Base-by-base conservation (phyloP, 306 rosid species). In the Alnus glutinosa region DNA sequence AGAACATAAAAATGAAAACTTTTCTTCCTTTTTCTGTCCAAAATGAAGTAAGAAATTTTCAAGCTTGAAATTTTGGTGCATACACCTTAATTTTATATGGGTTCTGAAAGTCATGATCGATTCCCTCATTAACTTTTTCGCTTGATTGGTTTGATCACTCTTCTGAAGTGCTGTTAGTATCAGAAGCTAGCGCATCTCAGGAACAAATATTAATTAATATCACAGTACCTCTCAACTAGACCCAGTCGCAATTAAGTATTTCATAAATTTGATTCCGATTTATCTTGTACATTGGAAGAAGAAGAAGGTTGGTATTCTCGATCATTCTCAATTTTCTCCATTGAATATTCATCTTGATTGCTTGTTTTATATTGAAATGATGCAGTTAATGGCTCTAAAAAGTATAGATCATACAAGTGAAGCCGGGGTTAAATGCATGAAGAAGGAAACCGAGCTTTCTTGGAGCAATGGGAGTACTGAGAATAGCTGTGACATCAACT, bases 401-500 rank as follows among this genome's bases (percentile, higher is more conserved):
- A 47, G 84, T 55, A 86, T 83, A 55, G 93, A 80, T 23, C 28
- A 23, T 23, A 75, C 72, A 50, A 81, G 69, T 79, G 91, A 89
- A 75, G 81, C 77, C 1, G 79, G 83, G 67, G 71, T 74, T 74
- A 62, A 37, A 46, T 62, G 68, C 52, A 73, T 79, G 4, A 89
- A 92, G 85, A 92, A 92, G 78, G 94, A 90, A 83, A 75, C 58
- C 16, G 97, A 89, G 73, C 88, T 89, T 12, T 92, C 92, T 37
- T 91, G 94, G 97, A 94, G 97, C 87, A 94, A 88, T 71, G 91
- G 89, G 75, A 91, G 98, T 79, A 92, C 91, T n/a, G 92, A 88
- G 59, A 90, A 93, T 76, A 34, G 2, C 37, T 89, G 92, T 71
- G 94, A 89, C 64, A 82, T 92, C 37, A 92, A 92, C 75, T 66